These are phyloP conservation scores for Calonectria multiphialidica DNA, from an alignment of 2,329 filamentous ascomycete genomes.

Conservation along the genomic window DNA sequence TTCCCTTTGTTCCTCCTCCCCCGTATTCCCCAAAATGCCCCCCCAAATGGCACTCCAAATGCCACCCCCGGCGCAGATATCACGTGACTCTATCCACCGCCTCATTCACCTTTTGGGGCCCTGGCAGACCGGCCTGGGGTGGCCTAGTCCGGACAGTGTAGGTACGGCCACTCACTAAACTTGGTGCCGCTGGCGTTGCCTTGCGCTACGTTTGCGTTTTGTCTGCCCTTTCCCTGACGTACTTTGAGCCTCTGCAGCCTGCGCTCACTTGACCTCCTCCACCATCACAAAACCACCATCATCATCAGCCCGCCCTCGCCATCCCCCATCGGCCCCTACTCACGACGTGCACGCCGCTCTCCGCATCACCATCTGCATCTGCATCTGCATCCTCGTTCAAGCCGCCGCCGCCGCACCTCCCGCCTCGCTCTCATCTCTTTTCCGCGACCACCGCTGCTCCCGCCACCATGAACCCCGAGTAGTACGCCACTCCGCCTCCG, in stretches of 20 bases:
- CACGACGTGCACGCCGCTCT: slow-evolving; percentile 14
- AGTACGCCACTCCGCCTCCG: slow-evolving; percentile 69
- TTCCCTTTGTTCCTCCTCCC: background rate
- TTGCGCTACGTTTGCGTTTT: slow-evolving; percentile 46
- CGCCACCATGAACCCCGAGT: slow-evolving; percentile 91
- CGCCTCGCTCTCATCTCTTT: background rate
- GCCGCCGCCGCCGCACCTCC: background rate
- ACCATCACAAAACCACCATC: slow-evolving; percentile 42
- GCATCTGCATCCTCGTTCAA: slow-evolving; percentile 25
- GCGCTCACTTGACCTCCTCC: slow-evolving; percentile 43
- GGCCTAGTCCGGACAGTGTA: background rate
- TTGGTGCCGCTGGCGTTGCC: slow-evolving; percentile 42
- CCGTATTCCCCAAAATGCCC: too few species aligned
- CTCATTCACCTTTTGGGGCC: slow-evolving; percentile 8
- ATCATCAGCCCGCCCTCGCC: background rate
- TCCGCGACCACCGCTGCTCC: slow-evolving; percentile 34
- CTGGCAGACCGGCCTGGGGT: background rate
- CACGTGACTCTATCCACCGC: slow-evolving; percentile 46
- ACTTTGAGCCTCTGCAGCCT: slow-evolving; percentile 46
- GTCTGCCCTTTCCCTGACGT: slow-evolving; percentile 54
- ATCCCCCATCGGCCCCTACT: slow-evolving; percentile 11
- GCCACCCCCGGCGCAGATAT: background rate
- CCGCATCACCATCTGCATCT: slow-evolving; percentile 21
- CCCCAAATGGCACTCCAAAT: too few species aligned
- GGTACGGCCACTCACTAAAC: slow-evolving; percentile 19